phyloP scores from a whole-genome alignment of 352 stramenopile species.

The Phytopythium delawarense region DNA sequence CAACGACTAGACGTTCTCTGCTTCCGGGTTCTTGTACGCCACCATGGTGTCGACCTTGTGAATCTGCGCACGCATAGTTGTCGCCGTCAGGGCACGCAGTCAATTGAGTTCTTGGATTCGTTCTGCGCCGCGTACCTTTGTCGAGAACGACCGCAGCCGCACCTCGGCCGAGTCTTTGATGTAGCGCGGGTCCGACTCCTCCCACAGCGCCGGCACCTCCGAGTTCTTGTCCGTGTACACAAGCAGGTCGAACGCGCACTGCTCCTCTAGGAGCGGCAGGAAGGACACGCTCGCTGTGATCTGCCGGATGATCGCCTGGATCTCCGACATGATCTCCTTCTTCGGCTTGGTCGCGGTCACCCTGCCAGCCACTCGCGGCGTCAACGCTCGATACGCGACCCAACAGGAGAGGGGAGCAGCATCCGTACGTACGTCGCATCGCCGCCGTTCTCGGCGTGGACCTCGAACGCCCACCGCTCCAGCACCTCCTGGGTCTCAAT shows the following conservation, averaged over 20 bases:
- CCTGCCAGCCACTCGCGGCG: conserved; percentile 12
- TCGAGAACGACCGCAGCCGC: conserved; percentile 97
- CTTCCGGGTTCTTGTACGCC: conserved; percentile 93
- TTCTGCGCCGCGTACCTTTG: conserved; percentile 72
- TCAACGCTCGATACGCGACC: neutral
- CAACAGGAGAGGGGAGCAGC: neutral
- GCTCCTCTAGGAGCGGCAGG: conserved; percentile 96
- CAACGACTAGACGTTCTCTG: conserved; percentile 50
- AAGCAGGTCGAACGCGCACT: conserved; percentile 98
- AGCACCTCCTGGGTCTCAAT: conserved; percentile 96
- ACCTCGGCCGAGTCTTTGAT: conserved; percentile 98
- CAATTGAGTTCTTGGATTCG: conserved; percentile 1
- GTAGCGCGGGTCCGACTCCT: conserved; percentile 97
- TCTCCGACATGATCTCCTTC: conserved; percentile 98
- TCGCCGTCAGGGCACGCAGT: conserved; percentile 18
- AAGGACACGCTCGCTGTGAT: conserved; percentile 99
- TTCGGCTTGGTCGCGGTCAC: conserved; percentile 50
- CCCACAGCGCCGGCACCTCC: conserved; percentile 94
- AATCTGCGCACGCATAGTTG: conserved; percentile 54
- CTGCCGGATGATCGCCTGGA: conserved; percentile 99
- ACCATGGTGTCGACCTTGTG: conserved; percentile 99
- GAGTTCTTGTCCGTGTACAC: conserved; percentile 98
- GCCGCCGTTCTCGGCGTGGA: conserved; percentile 68
- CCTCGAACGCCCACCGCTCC: conserved; percentile 99
- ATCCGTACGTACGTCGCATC: conserved; percentile 24